Percentiles rank a stretch among this genome's conserved stretches.
These are phyloP conservation scores for Leccinum pellstonianum DNA, from an alignment of 768 basidiomycete genomes.

Conservation along the genomic window DNA sequence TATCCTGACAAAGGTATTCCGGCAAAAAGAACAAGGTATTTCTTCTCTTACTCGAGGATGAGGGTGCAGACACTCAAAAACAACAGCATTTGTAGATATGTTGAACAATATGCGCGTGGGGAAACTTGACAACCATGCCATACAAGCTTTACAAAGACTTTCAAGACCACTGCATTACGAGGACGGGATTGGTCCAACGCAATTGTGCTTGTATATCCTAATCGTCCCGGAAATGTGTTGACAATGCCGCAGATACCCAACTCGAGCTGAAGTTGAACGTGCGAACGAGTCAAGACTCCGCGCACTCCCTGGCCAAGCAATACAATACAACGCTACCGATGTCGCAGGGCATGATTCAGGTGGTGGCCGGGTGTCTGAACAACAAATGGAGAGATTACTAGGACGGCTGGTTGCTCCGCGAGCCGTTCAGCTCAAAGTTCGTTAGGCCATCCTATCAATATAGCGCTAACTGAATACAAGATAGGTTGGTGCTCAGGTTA, in stretches of 20 bases:
- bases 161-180: slow-evolving; percentile 56
- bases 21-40: slow-evolving; percentile 79
- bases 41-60: not conserved
- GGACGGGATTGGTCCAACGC: slow-evolving; percentile 80
- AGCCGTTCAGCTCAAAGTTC: slow-evolving; percentile 48
- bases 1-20: slow-evolving; percentile 71
- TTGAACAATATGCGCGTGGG: slow-evolving; percentile 88
- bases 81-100: slow-evolving; percentile 73
- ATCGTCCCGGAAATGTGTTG: not conserved
- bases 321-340: slow-evolving; percentile 47
- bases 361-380: slow-evolving; percentile 34
- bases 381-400: slow-evolving; percentile 45
- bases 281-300: slow-evolving; percentile 58
- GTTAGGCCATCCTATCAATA: not conserved
- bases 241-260: slow-evolving; percentile 54
- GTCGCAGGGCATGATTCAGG: slow-evolving; percentile 44
- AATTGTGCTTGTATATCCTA: slow-evolving; percentile 50
- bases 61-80: not conserved
- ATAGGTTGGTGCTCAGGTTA: slow-evolving; percentile 82
- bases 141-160: slow-evolving; percentile 52
- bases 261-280: slow-evolving; percentile 65
- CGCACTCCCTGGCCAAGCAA: slow-evolving; percentile 38
- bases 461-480: slow-evolving; percentile 4
- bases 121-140: slow-evolving; percentile 42
- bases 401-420: slow-evolving; percentile 62